phyloP scores from a whole-genome alignment of 495 filamentous ascomycete species.

The Tuber magnatum region DNA sequence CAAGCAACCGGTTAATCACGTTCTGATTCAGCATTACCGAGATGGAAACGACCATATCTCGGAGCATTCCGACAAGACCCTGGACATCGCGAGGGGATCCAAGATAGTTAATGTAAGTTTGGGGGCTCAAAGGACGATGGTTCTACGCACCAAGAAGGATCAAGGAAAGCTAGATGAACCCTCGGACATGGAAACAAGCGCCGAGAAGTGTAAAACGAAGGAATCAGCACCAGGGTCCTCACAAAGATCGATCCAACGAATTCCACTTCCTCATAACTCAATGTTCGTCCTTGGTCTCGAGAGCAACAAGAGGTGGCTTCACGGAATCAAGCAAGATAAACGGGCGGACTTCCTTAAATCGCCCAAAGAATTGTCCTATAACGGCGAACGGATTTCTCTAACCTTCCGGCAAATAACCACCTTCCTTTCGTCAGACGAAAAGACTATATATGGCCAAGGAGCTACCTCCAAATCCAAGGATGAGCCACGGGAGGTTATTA shows the following conservation, averaged over 20 bases:
- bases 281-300: conserved; percentile 72
- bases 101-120: conserved; percentile 89
- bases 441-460: conserved; percentile 84
- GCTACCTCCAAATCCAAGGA: conserved; percentile 59
- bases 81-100: conserved; percentile 75
- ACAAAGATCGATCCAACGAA: conserved; percentile 54
- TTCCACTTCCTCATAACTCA: conserved; percentile 77
- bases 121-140: conserved; percentile 85
- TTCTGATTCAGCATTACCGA: conserved; percentile 87
- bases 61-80: conserved; percentile 93
- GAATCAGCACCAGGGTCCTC: conserved; percentile 11
- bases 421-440: conserved; percentile 57
- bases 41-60: conserved; percentile 88
- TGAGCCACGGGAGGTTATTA: conserved; percentile 56
- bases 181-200: conserved; percentile 6
- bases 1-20: conserved; percentile 82
- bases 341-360: conserved; percentile 59
- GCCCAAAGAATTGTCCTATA: conserved; percentile 60
- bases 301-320: conserved; percentile 82
- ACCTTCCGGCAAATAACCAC: conserved; percentile 91
- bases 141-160: conserved; percentile 70
- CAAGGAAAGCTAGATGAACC: conserved; percentile 34
- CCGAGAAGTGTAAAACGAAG: conserved; percentile 12
- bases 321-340: conserved; percentile 83
- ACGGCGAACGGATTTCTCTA: conserved; percentile 76